Percentiles rank a stretch among this genome's conserved stretches.
phyloP scores from a whole-genome alignment of 73 alveolate genomes.

The Tetrahymena elliotti region DNA sequence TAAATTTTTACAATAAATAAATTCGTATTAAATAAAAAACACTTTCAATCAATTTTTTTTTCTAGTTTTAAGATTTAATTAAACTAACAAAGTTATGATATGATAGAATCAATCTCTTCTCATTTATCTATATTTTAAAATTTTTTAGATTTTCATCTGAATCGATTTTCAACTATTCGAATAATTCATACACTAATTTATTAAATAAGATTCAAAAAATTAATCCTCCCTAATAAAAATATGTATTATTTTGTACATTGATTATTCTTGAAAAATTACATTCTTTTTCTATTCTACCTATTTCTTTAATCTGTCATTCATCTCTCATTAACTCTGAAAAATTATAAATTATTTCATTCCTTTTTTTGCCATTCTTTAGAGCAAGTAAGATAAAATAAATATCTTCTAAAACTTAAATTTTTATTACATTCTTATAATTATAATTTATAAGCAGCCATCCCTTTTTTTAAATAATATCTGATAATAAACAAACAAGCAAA shows the following conservation, averaged over 20 bases:
- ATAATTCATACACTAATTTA: not conserved
- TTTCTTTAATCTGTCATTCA: not conserved
- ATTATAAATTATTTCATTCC: not conserved
- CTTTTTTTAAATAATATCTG: not conserved
- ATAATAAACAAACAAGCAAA: no score
- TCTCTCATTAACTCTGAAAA: not conserved
- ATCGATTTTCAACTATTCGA: not conserved
- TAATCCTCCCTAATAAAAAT: not conserved
- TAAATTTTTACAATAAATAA: no score
- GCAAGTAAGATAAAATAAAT: not conserved
- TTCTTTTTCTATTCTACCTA: not conserved
- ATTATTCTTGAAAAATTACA: not conserved
- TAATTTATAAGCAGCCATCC: not conserved
- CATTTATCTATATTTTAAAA: not conserved
- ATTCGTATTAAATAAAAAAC: not conserved
- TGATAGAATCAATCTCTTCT: not conserved
- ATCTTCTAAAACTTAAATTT: no score
- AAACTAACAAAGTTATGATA: not conserved
- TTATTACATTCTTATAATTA: no score
- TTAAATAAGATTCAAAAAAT: not conserved
- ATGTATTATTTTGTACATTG: not conserved
- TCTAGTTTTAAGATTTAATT: not conserved
- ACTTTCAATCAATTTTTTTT: not conserved
- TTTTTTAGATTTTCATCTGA: not conserved
- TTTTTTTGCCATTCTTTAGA: no score